Evolutionary conservation across 257 asterid species (phyloP), one percentile per base, ranked within the genome.

Genomic region (Misopates orontium): DNA sequence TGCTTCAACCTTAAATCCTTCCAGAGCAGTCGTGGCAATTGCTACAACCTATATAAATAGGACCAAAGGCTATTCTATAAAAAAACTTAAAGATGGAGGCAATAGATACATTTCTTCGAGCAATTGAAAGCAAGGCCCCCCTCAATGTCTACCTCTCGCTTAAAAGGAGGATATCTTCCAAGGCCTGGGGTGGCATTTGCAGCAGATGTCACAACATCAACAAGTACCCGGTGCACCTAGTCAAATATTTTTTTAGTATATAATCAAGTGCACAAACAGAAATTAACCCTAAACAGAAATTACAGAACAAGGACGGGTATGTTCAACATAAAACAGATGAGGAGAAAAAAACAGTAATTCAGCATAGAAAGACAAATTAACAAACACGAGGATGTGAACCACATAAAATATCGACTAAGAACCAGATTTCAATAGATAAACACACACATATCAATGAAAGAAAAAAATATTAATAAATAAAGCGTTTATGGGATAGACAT

Each of bases 171-270:
- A 76, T 90, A 94, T 79, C 95, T 87, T 71, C 99, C 99, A 62
- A 94, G 99, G 72, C 99, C 99, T 25, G 99, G 95, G 16, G 99
- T 94, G 66, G 95, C 89, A 78, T 90, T 94, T 67, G 97, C 97
- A 82, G 99, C 77, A 71, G 96, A 78, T 76, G 97, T 81, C 51
- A 83, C 89, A 63, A 80, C 78, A 48, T 85, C 96, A 53, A 87
- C 86, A 21, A 90, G 95, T 42, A 90, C 95, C 69, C 97, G 85
- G 72, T 90, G 97, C 77, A 90, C 97, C 97, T 91, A 48, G 44
- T 40, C 28, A 73, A 60, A 41, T 60, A 68, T 44, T 67, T 32
- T n/a, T 57, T 10, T 42, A 28, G 52, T 36, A 6, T 60, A 61
- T 56, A 58, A n/a, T 41, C 56, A 53, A 68, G 66, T 31, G 57